phyloP scores from a whole-genome alignment of 2,329 filamentous ascomycete genomes.

The Pestalotiopsis sp. region DNA sequence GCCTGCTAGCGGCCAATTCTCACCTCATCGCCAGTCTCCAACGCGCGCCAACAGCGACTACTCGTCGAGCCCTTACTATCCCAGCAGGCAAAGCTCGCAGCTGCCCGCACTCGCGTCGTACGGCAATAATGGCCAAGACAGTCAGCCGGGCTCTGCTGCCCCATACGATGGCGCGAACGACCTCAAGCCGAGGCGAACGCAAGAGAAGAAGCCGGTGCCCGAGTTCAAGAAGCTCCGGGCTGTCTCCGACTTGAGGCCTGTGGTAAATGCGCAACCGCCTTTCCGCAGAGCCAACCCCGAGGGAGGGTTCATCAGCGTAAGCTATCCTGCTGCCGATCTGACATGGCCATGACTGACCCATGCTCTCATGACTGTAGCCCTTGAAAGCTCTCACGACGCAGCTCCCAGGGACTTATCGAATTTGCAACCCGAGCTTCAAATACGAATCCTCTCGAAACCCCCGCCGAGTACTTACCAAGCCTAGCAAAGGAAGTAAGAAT shows the following conservation, averaged over 20 bases:
- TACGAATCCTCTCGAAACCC: slow-evolving; percentile 98
- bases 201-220: slow-evolving; percentile 72
- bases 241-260: slow-evolving; percentile 74
- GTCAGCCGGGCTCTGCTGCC: slow-evolving; percentile 72
- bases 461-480: slow-evolving; percentile 92
- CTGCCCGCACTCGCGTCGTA: slow-evolving; percentile 75
- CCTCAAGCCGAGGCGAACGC: slow-evolving; percentile 58
- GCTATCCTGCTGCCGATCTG: slow-evolving; percentile 32
- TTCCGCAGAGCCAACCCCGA: slow-evolving; percentile 95
- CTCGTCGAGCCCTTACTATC: slow-evolving; percentile 59
- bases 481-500: slow-evolving; percentile 97
- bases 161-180: slow-evolving; percentile 69
- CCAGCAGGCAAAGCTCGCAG: slow-evolving; percentile 57
- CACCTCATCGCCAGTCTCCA: slow-evolving; percentile 73
- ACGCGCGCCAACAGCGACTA: slow-evolving; percentile 65
- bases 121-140: slow-evolving; percentile 65
- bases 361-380: slow-evolving; percentile 55
- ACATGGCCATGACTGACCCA: background rate
- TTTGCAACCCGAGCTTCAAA: slow-evolving; percentile 97
- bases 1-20: slow-evolving; percentile 49
- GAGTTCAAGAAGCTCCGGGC: slow-evolving; percentile 82
- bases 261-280: slow-evolving; percentile 82
- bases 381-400: slow-evolving; percentile 94
- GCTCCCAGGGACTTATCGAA: slow-evolving; percentile 92
- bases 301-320: slow-evolving; percentile 95